Conservation (phyloP, 208 protist genomes). For the Wallacemonas rigidus region DNA sequence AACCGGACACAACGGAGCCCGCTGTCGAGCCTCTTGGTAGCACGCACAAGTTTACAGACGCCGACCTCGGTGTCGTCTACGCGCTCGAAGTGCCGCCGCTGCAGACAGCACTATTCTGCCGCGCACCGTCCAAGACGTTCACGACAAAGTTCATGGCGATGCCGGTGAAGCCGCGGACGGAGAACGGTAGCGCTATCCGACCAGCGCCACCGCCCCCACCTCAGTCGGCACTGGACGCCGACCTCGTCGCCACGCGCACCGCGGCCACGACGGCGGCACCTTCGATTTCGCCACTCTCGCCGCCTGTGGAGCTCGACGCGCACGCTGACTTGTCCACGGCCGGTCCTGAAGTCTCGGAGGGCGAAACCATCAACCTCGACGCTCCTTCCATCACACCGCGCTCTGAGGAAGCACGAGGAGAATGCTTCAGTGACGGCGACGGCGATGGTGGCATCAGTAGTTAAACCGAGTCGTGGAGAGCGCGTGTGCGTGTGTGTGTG, state of each 20-base stretch:
- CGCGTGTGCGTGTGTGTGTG: not conserved
- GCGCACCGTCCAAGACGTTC: constrained; percentile 58
- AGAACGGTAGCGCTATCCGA: not conserved
- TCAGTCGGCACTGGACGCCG: no score
- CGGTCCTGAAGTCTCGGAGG: constrained; percentile 1
- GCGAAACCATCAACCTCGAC: constrained; percentile 10
- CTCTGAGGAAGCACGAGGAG: not conserved
- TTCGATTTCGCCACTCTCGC: constrained; percentile 1
- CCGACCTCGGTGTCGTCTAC: constrained; percentile 47
- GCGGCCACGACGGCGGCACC: not conserved
- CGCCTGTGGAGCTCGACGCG: not conserved
- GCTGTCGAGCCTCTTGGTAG: constrained; percentile 44
- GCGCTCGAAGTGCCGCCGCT: constrained; percentile 54
- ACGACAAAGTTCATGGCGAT: constrained; percentile 71
- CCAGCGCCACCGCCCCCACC: not conserved
- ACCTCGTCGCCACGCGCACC: no score
- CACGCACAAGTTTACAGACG: constrained; percentile 33
- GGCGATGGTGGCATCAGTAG: constrained; percentile 10
- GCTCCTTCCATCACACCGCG: constrained; percentile 11
- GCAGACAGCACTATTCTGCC: constrained; percentile 60
- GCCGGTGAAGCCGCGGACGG: constrained; percentile 5
- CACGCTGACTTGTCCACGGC: not conserved
- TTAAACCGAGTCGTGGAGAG: not conserved
- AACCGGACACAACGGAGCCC: constrained; percentile 22
- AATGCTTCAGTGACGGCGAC: not conserved